Conservation (phyloP, 768 basidiomycete species). For the Xerocomellus amylosporus region DNA sequence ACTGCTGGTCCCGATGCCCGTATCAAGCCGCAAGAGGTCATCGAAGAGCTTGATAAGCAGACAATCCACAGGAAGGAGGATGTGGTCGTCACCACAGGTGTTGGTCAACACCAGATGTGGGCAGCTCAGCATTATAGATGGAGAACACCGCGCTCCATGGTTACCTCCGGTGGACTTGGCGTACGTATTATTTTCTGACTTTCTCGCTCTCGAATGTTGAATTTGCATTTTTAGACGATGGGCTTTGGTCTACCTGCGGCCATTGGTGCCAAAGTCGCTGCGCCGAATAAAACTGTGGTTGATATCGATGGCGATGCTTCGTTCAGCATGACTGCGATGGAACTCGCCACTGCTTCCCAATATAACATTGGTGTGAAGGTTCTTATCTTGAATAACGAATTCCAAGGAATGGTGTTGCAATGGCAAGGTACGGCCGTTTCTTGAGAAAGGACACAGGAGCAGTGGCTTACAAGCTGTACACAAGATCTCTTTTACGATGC, state of each 20-base stretch:
- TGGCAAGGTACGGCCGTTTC: conserved; percentile 77
- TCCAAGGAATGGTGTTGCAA: conserved; percentile 99
- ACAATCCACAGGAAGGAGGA: conserved; percentile 80
- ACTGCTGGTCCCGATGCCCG: conserved; percentile 52
- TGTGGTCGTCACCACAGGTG: conserved; percentile 87
- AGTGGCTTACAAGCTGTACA: conserved; percentile 1
- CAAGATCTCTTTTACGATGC: conserved; percentile 92
- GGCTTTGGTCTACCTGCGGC: conserved; percentile 94
- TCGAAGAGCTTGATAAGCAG: conserved; percentile 87
- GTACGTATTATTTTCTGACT: conserved; percentile 46
- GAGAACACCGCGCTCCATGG: conserved; percentile 82
- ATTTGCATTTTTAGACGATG: conserved; percentile 69
- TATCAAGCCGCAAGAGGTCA: conserved; percentile 96
- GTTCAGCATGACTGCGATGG: conserved; percentile 99
- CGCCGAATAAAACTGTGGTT: conserved; percentile 88
- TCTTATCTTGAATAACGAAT: conserved; percentile 90
- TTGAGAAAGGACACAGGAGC: not conserved
- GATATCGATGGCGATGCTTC: conserved; percentile 98
- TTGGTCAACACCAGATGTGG: conserved; percentile 99
- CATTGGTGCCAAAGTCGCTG: conserved; percentile 96
- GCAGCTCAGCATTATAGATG: conserved; percentile 93
- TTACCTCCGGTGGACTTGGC: conserved; percentile 92
- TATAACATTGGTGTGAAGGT: conserved; percentile 94
- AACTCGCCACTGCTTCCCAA: conserved; percentile 90
- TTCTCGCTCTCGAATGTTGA: not conserved